Conservation (phyloP, 257 asterid species). For the Lithospermum erythrorhizon region DNA sequence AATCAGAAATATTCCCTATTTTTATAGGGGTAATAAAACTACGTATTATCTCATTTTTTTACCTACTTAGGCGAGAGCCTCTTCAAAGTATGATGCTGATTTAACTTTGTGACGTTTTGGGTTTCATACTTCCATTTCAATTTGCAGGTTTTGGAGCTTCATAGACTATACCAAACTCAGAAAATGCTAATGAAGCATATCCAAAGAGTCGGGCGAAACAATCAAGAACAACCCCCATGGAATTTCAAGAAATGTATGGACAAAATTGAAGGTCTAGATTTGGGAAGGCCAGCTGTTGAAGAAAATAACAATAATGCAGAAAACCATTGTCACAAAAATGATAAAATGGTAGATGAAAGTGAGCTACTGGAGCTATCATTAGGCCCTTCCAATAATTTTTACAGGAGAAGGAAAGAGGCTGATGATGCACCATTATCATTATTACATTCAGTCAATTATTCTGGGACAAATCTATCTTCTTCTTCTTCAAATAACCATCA, state of each 20-base stretch:
- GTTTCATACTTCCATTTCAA: background rate
- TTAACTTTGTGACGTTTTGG: background rate
- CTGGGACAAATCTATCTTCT: slow-evolving; percentile 52
- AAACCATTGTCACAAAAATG: background rate
- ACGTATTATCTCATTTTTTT: too few relatives aligned
- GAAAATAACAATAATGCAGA: slow-evolving; percentile 3
- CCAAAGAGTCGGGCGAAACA: slow-evolving; percentile 9
- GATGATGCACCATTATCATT: slow-evolving; percentile 12
- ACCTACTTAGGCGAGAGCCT: too few relatives aligned
- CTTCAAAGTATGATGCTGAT: too few relatives aligned
- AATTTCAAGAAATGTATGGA: slow-evolving; percentile 7
- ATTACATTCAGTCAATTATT: slow-evolving; percentile 19
- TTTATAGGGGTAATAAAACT: too few relatives aligned
- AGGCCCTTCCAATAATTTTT: slow-evolving; percentile 41
- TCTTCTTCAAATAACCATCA: slow-evolving; percentile 34
- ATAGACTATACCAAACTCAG: slow-evolving; percentile 71
- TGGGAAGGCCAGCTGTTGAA: slow-evolving; percentile 26
- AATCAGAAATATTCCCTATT: background rate
- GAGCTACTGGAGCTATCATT: slow-evolving; percentile 75
- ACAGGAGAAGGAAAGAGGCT: slow-evolving; percentile 22
- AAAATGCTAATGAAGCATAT: slow-evolving; percentile 59
- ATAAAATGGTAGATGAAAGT: slow-evolving; percentile 22
- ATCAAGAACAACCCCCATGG: slow-evolving; percentile 12
- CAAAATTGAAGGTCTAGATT: slow-evolving; percentile 14
- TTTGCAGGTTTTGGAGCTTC: slow-evolving; percentile 76